A percentile compares a stretch with the other conserved stretches of the same genome.
phyloP scores from a whole-genome alignment of 257 asterid species.

The Phtheirospermum japonicum region DNA sequence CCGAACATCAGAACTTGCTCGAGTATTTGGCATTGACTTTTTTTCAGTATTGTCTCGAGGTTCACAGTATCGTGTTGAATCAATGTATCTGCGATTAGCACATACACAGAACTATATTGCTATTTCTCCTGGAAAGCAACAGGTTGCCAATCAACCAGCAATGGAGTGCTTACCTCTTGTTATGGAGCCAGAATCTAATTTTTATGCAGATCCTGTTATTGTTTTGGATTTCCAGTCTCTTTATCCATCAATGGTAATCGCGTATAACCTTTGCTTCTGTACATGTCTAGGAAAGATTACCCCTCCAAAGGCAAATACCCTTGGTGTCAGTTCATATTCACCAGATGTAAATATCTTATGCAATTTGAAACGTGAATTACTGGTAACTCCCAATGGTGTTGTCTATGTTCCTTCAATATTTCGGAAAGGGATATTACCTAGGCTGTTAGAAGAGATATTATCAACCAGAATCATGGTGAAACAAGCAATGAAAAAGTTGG shows the following conservation, averaged over 20 bases:
- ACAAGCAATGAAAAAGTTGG: slow-evolving; percentile 87
- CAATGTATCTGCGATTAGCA: slow-evolving; percentile 88
- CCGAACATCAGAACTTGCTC: slow-evolving; percentile 97
- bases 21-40: slow-evolving; percentile 93
- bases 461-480: slow-evolving; percentile 95
- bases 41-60: slow-evolving; percentile 95
- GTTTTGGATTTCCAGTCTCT: slow-evolving; percentile 97
- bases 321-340: slow-evolving; percentile 82
- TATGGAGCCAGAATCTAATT: slow-evolving; percentile 96
- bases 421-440: slow-evolving; percentile 83
- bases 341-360: slow-evolving; percentile 49
- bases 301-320: slow-evolving; percentile 45
- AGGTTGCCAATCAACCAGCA: slow-evolving; percentile 95
- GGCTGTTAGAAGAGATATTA: slow-evolving; percentile 85
- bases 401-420: slow-evolving; percentile 74
- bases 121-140: slow-evolving; percentile 88
- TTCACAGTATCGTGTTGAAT: slow-evolving; percentile 96
- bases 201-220: slow-evolving; percentile 87
- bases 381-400: slow-evolving; percentile 88
- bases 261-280: slow-evolving; percentile 86
- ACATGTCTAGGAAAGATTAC: slow-evolving; percentile 87
- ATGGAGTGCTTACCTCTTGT: slow-evolving; percentile 98
- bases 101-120: slow-evolving; percentile 92
- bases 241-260: slow-evolving; percentile 97
- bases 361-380: slow-evolving; percentile 52